These are phyloP conservation scores for Cyclotella sp. DNA, from an alignment of 108 stramenopile species.

Conservation along the genomic window DNA sequence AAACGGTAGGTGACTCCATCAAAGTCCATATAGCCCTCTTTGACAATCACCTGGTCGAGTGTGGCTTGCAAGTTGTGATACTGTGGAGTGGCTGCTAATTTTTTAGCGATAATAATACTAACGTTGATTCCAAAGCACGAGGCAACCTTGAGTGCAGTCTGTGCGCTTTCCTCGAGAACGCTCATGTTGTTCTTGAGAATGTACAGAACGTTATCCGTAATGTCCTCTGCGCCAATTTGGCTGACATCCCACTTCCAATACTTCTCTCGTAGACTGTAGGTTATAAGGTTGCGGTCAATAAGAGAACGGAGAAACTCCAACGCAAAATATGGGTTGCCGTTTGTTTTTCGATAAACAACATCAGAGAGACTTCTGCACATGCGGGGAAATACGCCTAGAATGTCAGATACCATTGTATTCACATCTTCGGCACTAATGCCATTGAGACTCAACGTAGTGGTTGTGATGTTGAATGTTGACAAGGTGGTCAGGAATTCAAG, in stretches of 20 bases:
- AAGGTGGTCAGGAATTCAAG: neutral
- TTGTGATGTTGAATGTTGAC: neutral
- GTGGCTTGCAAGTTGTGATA: constrained; percentile 1
- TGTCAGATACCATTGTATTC: constrained; percentile 41
- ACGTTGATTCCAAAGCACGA: constrained; percentile 27
- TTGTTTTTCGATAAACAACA: constrained; percentile 56
- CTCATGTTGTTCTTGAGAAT: constrained; percentile 37
- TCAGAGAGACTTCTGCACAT: constrained; percentile 26
- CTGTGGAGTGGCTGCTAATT: neutral
- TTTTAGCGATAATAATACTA: neutral
- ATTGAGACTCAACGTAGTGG: neutral
- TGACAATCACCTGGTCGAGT: constrained; percentile 18
- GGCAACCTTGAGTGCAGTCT: constrained; percentile 18
- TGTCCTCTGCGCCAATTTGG: neutral
- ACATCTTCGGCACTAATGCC: constrained; percentile 11
- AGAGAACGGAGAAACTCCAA: constrained; percentile 39
- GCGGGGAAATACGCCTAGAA: constrained; percentile 15
- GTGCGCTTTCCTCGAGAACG: neutral
- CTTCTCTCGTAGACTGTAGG: constrained; percentile 36
- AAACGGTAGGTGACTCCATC: constrained; percentile 30
- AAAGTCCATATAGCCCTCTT: constrained; percentile 30
- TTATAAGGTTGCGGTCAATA: constrained; percentile 21
- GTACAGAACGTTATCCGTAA: constrained; percentile 15
- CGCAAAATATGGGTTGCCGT: constrained; percentile 53
- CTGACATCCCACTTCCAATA: constrained; percentile 66